Percentiles rank a stretch among this genome's conserved stretches.
Evolutionary conservation across 2,329 filamentous ascomycete genomes (phyloP).

Genomic region (Macrophomina pseudophaseolina): DNA sequence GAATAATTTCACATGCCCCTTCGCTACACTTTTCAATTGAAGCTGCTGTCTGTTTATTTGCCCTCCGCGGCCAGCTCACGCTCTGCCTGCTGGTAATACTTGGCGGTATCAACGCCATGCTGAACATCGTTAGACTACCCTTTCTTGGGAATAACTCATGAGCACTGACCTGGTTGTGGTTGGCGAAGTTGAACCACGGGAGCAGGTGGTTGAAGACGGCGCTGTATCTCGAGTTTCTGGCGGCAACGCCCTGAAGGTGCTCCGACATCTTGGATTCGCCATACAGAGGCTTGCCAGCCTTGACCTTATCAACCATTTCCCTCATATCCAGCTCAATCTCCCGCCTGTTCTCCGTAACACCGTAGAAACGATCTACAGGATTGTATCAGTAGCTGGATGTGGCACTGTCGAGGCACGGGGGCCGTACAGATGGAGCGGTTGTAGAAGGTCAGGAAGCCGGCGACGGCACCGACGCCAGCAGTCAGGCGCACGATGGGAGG

Average conservation of each 20-base stretch:
- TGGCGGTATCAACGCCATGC: constrained; percentile 97
- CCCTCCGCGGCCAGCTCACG: constrained; percentile 85
- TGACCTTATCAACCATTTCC: constrained; percentile 97
- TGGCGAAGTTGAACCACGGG: constrained; percentile 98
- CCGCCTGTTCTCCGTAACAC: constrained; percentile 87
- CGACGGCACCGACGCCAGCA: constrained; percentile 72
- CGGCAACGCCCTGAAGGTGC: constrained; percentile 92
- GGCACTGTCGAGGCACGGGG: constrained; percentile 26
- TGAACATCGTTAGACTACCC: constrained; percentile 45
- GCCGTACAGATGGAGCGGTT: constrained; percentile 80
- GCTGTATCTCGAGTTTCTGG: constrained; percentile 90
- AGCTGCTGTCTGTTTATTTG: constrained; percentile 22
- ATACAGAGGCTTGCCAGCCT: constrained; percentile 87
- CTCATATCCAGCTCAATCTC: constrained; percentile 96
- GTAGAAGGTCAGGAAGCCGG: constrained; percentile 85
- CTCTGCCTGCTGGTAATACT: constrained; percentile 97
- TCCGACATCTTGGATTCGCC: constrained; percentile 77
- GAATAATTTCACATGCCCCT: background rate
- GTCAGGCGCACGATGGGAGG: constrained; percentile 80
- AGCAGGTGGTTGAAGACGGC: constrained; percentile 82
- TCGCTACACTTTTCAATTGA: background rate
- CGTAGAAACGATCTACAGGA: constrained; percentile 87
- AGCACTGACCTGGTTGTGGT: constrained; percentile 73
- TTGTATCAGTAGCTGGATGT: constrained; percentile 64
- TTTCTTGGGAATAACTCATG: constrained; percentile 29